These are phyloP conservation scores for Echinochloa phyllopogon DNA, from an alignment of 176 grass and related monocot genomes.

Conservation along the genomic window DNA sequence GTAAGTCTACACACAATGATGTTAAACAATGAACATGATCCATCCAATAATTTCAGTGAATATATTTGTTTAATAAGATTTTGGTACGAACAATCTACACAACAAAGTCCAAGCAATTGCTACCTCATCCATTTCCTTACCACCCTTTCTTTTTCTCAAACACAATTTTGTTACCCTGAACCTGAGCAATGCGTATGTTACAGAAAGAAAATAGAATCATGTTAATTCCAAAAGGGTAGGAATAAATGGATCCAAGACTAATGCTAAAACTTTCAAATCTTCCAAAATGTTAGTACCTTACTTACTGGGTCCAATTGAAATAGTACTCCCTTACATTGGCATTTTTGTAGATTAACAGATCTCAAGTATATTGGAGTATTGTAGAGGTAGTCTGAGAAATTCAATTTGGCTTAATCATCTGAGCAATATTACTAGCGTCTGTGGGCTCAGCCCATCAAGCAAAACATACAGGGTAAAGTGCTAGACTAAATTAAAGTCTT, in stretches of 20 bases:
- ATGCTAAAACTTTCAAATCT: background rate
- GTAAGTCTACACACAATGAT: background rate
- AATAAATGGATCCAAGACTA: background rate
- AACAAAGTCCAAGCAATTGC: background rate
- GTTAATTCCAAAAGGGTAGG: background rate
- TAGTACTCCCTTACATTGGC: background rate
- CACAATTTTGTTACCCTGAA: background rate
- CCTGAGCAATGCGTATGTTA: background rate
- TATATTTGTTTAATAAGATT: background rate
- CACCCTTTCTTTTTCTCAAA: background rate
- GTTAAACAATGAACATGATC: conserved; percentile 11
- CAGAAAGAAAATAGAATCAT: background rate
- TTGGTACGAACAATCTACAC: background rate
- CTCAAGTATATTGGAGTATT: background rate
- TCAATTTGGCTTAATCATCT: background rate
- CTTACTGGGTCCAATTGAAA: background rate
- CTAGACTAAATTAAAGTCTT: background rate
- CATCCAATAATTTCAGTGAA: background rate
- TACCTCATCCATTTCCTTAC: background rate
- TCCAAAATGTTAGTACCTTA: background rate
- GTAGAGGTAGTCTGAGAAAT: background rate
- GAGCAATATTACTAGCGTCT: background rate
- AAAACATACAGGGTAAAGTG: background rate
- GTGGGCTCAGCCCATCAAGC: background rate
- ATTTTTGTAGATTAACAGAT: background rate